Conservation (phyloP, 2,329 filamentous ascomycete species). For the Pezicula rhizophila region DNA sequence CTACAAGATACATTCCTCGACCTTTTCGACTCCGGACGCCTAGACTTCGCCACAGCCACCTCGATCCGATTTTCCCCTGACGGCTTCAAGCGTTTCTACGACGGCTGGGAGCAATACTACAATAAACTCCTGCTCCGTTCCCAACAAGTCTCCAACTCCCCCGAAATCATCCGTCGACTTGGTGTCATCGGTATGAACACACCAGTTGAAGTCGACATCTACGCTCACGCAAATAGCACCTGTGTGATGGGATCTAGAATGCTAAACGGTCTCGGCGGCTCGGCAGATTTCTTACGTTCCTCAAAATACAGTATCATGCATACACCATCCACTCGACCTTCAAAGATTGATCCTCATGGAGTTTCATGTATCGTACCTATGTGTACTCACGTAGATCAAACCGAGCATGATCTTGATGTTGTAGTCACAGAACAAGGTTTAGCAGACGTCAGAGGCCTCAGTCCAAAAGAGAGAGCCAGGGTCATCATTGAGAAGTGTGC, state of each 20-base stretch:
- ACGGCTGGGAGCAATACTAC: conserved; percentile 73
- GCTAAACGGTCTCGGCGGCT: conserved; percentile 79
- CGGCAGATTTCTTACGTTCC: conserved; percentile 73
- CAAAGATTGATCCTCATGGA: conserved; percentile 76
- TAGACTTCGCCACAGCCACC: conserved; percentile 86
- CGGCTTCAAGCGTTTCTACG: conserved; percentile 87
- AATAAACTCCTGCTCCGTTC: conserved; percentile 78
- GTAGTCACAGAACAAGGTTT: conserved; percentile 71
- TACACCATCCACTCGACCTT: conserved; percentile 74
- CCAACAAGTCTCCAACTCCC: conserved; percentile 84
- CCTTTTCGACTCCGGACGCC: conserved; percentile 79
- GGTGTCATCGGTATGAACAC: conserved; percentile 95
- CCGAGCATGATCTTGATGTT: conserved; percentile 88
- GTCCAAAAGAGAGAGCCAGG: conserved; percentile 71
- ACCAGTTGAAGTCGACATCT: conserved; percentile 89
- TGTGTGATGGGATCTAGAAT: conserved; percentile 85
- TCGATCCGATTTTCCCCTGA: conserved; percentile 88
- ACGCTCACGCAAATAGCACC: conserved; percentile 87
- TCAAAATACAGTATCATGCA: conserved; percentile 91
- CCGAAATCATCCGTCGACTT: conserved; percentile 81
- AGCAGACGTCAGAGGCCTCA: conserved; percentile 77
- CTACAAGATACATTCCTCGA: conserved; percentile 91
- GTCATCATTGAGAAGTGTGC: conserved; percentile 85
- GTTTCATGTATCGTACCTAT: conserved; percentile 88
- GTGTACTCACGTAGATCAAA: conserved; percentile 89